Conservation (phyloP, 2,329 filamentous ascomycete species). For the Zasmidium angulare region DNA sequence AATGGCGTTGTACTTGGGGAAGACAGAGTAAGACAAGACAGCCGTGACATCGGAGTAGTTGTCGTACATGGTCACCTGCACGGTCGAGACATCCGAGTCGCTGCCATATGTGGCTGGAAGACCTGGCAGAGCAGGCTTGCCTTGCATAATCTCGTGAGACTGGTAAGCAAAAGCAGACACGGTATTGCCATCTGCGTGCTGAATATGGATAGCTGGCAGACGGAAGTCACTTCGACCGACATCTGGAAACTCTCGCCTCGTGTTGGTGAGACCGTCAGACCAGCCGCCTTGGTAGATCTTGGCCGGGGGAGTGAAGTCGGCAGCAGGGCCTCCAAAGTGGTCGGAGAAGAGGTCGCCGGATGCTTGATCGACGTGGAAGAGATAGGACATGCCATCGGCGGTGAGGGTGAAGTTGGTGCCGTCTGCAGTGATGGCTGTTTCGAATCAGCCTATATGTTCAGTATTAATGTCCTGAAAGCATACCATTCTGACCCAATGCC, state of each 20-base stretch:
- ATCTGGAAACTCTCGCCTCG: constrained; percentile 64
- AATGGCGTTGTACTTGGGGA: constrained; percentile 61
- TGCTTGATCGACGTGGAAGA: constrained; percentile 60
- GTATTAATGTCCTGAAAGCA: not conserved
- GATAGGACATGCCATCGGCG: constrained; percentile 59
- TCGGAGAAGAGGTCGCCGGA: constrained; percentile 60
- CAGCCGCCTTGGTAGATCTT: constrained; percentile 50
- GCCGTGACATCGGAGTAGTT: constrained; percentile 59
- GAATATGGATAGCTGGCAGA: constrained; percentile 60
- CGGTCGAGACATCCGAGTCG: constrained; percentile 57
- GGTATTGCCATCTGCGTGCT: constrained; percentile 59
- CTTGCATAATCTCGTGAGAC: constrained; percentile 55
- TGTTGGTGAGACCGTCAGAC: constrained; percentile 51
- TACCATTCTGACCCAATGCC: not conserved
- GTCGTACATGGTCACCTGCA: constrained; percentile 60
- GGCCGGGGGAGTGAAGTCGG: constrained; percentile 52
- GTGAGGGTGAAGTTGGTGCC: constrained; percentile 59
- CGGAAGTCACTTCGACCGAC: constrained; percentile 64
- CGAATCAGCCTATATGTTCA: not conserved
- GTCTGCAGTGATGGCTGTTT: constrained; percentile 53
- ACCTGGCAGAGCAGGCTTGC: constrained; percentile 58
- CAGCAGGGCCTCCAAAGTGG: constrained; percentile 60
- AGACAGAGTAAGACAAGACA: constrained; percentile 63
- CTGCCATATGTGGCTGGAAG: constrained; percentile 61
- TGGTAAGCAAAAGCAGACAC: constrained; percentile 60